Evolutionary conservation across 2,329 filamentous ascomycete genomes (phyloP).

Genomic region (Passalora sequoiae): DNA sequence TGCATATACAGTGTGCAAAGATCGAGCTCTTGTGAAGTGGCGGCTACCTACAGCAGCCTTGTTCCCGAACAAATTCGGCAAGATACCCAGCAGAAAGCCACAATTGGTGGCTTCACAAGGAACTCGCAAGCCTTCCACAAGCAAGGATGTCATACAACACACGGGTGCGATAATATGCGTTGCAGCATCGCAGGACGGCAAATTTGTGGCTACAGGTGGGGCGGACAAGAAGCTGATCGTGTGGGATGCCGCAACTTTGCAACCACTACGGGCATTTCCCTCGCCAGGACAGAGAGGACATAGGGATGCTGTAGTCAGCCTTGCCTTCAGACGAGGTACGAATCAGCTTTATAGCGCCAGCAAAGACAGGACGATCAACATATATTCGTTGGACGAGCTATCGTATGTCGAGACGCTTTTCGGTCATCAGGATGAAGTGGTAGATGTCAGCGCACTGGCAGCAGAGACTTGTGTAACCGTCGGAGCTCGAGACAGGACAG

Average conservation of each 20-base stretch:
- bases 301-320: constrained; percentile 75
- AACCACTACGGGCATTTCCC: constrained; percentile 75
- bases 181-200: constrained; percentile 81
- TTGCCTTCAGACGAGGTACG: constrained; percentile 67
- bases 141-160: constrained; percentile 65
- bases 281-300: constrained; percentile 75
- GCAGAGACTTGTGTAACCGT: constrained; percentile 88
- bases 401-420: constrained; percentile 95
- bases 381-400: constrained; percentile 87
- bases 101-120: constrained; percentile 58
- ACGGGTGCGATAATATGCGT: constrained; percentile 74
- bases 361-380: constrained; percentile 88
- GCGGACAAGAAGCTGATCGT: constrained; percentile 79
- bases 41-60: constrained; percentile 59
- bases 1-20: constrained; percentile 84
- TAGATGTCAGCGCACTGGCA: constrained; percentile 75
- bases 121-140: constrained; percentile 57
- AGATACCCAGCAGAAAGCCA: constrained; percentile 43
- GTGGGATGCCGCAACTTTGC: constrained; percentile 76
- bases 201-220: constrained; percentile 85
- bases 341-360: constrained; percentile 91
- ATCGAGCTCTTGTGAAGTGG: constrained; percentile 84
- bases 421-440: constrained; percentile 86
- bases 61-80: constrained; percentile 7
- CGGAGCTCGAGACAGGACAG: constrained; percentile 84